A percentile compares a stretch with the other conserved stretches of the same genome.
Conservation (phyloP, 768 basidiomycete species). For the Mycena polygramma region DNA sequence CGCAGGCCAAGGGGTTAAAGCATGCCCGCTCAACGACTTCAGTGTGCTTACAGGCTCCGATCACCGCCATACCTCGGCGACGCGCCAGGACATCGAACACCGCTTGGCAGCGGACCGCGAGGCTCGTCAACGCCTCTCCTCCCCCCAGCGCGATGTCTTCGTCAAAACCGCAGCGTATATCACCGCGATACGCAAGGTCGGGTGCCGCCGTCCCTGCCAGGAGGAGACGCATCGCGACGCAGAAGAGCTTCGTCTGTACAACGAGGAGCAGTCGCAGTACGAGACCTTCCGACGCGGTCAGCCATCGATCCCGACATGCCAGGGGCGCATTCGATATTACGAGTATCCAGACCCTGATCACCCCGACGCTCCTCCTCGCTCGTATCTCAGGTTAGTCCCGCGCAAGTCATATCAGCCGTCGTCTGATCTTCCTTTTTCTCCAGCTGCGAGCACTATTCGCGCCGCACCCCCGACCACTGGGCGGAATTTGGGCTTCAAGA, state of each 20-base stretch:
- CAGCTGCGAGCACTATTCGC: not conserved
- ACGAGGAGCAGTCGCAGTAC: not conserved
- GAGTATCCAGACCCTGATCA: not conserved
- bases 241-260: not conserved
- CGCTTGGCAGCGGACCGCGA: not conserved
- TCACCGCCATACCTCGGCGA: not conserved
- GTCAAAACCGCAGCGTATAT: not conserved
- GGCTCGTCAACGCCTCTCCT: not conserved
- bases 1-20: not conserved
- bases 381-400: not conserved
- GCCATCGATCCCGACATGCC: not conserved
- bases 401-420: too few species aligned
- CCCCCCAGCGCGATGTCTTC: not conserved
- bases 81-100: not conserved
- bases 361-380: not conserved
- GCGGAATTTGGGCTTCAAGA: not conserved
- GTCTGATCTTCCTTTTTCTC: too few species aligned
- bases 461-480: not conserved
- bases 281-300: not conserved
- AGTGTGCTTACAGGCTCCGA: not conserved
- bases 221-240: not conserved
- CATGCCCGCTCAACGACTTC: not conserved
- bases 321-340: not conserved
- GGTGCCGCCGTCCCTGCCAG: not conserved
- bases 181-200: not conserved